Conservation (phyloP, 768 basidiomycete species). For the Tricholoma matsutake region DNA sequence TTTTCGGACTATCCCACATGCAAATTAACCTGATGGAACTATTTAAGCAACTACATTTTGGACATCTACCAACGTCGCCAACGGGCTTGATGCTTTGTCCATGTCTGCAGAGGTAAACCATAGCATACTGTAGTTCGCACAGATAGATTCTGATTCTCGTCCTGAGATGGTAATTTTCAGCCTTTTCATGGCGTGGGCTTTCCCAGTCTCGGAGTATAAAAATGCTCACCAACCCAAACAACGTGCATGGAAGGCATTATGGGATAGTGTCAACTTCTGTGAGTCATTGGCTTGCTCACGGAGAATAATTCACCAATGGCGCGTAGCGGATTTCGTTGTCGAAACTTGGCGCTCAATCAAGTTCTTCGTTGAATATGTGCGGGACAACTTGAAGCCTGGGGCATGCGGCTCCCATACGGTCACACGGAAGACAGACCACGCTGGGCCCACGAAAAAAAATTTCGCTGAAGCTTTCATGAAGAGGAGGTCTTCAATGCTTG, state of each 20-base stretch:
- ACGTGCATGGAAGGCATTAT: conserved; percentile 61
- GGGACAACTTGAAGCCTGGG: background rate
- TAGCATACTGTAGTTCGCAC: background rate
- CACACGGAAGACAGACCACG: background rate
- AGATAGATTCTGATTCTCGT: background rate
- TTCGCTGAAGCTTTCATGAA: background rate
- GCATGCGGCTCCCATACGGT: background rate
- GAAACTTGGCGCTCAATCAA: conserved; percentile 61
- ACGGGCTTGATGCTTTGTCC: conserved; percentile 79
- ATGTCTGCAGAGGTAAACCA: conserved; percentile 71
- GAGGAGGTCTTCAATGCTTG: background rate
- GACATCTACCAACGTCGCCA: conserved; percentile 77
- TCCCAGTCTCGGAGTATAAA: conserved; percentile 64
- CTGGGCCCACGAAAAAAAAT: background rate
- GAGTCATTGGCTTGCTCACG: background rate
- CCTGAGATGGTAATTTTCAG: conserved; percentile 80
- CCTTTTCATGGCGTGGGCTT: conserved; percentile 76
- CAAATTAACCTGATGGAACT: background rate
- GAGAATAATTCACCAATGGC: background rate
- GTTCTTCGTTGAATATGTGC: conserved; percentile 35
- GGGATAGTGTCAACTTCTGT: conserved; percentile 47
- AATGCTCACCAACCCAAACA: conserved; percentile 35
- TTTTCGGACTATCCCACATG: background rate
- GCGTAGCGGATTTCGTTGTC: conserved; percentile 54
- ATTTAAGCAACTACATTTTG: conserved; percentile 64